phyloP scores from a whole-genome alignment of 2,329 filamentous ascomycete species.

The Fusarium camptoceras region DNA sequence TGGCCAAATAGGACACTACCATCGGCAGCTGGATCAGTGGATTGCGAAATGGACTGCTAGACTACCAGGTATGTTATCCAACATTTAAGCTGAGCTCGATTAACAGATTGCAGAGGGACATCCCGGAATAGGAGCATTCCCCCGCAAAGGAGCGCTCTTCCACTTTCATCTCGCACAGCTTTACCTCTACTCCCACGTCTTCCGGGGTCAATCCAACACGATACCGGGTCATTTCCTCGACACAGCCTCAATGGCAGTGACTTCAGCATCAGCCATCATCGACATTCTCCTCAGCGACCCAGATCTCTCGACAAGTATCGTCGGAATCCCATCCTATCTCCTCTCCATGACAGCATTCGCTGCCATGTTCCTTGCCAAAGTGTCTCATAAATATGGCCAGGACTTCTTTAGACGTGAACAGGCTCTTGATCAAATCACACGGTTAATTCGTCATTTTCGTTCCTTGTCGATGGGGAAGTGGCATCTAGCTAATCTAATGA shows the following conservation, averaged over 20 bases:
- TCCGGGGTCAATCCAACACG: conserved; percentile 52
- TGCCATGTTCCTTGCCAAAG: conserved; percentile 63
- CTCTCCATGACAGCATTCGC: conserved; percentile 66
- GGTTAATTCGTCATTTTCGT: conserved; percentile 56
- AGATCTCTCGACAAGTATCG: conserved; percentile 54
- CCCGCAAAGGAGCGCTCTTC: conserved; percentile 54
- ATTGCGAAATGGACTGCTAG: conserved; percentile 50
- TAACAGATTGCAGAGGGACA: conserved; percentile 44
- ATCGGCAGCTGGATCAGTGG: conserved; percentile 54
- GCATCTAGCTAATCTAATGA: conserved; percentile 61
- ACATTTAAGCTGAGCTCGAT: fast-evolving
- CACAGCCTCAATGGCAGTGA: conserved; percentile 48
- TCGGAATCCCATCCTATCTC: conserved; percentile 62
- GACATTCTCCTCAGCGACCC: conserved; percentile 57
- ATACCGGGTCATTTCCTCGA: conserved; percentile 52
- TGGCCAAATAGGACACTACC: conserved; percentile 56
- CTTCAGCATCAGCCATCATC: conserved; percentile 57
- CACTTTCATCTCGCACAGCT: conserved; percentile 58
- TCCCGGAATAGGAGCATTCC: conserved; percentile 54
- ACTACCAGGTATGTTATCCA: conserved; percentile 44
- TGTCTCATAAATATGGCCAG: conserved; percentile 57
- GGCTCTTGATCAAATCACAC: conserved; percentile 53
- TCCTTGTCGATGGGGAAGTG: conserved; percentile 56
- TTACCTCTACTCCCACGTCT: conserved; percentile 56
- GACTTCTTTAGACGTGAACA: conserved; percentile 53